Base-by-base conservation (phyloP, 306 rosid genomes). In the Elaeagnus macrophylla region DNA sequence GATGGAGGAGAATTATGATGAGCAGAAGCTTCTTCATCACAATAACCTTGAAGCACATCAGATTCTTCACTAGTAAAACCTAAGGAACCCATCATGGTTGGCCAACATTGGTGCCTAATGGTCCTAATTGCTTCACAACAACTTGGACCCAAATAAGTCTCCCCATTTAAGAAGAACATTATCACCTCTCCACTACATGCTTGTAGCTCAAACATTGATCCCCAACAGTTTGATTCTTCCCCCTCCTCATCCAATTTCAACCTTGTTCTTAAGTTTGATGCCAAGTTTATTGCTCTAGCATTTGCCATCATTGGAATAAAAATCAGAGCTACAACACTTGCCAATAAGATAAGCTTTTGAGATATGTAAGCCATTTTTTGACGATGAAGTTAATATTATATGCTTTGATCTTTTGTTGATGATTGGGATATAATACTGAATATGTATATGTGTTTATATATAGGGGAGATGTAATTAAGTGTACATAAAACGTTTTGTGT, bases 31-130 rank as follows among this genome's bases (percentile, higher is more conserved):
- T 39, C 60, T 11, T 13, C 73, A 50, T 78, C 77, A 48, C 93
- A 86, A 35, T 76, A 86, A 6, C 78, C 80, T 46, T 67, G 72
- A 5, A 86, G 75, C 2, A 78, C 10, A 56, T 81, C 73, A 37
- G 74, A 79, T 67, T 83, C 95, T 65, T 76, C 60, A 0, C 18
- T 47, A 6, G 89, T 86, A 48, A 78, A 74, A 9, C 95, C 95
- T 9, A 86, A 65, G 5, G 89, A 61, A 6, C 61, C 35, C 37
- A 83, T 57, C 60, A 86, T 51, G 32, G 77, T 59, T 3, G 95
- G 93, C 95, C 95, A 81, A 48, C 95, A 86, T 10, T 81, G 76
- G 14, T 58, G 86, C 3, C 64, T 74, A 49, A 86, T 76, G 13
- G 68, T 67, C 50, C 59, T 25, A 25, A 80, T 72, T 51, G 88